Percentiles rank a stretch among this genome's conserved stretches.
Conservation (phyloP, 768 basidiomycete genomes). For the Glaciozyma martinii region DNA sequence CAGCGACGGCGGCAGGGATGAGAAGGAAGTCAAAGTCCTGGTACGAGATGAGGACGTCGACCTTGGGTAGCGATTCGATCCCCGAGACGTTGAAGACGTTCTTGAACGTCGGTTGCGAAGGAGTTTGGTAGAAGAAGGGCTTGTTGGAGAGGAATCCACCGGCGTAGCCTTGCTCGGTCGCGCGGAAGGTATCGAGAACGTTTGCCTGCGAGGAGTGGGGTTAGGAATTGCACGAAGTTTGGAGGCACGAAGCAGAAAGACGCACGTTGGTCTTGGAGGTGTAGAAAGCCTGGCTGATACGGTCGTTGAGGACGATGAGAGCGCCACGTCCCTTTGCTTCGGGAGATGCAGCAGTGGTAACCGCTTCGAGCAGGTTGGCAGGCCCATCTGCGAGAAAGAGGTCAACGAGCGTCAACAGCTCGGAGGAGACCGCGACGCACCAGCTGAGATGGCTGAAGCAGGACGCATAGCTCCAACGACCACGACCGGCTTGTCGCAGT, state of each 20-base stretch:
- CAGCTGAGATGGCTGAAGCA: slow-evolving; percentile 35
- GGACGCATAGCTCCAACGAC: slow-evolving; percentile 40
- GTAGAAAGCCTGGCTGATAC: slow-evolving; percentile 38
- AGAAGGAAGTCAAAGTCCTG: slow-evolving; percentile 12
- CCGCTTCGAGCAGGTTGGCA: slow-evolving; percentile 36
- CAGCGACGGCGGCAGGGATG: slow-evolving; percentile 12
- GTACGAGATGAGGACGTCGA: slow-evolving; percentile 10
- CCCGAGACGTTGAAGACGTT: slow-evolving; percentile 24
- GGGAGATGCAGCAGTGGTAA: slow-evolving; percentile 30
- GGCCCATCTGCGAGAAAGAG: slow-evolving; percentile 28
- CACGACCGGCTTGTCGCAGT: slow-evolving; percentile 37
- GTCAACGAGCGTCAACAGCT: neutral
- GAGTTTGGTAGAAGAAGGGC: slow-evolving; percentile 33
- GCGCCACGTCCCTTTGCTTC: slow-evolving; percentile 26
- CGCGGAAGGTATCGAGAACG: slow-evolving; percentile 38
- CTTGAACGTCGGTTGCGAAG: slow-evolving; percentile 35
- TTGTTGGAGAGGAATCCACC: slow-evolving; percentile 31
- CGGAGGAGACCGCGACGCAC: neutral
- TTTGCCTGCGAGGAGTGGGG: slow-evolving; percentile 1
- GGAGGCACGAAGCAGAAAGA: too few relatives aligned
- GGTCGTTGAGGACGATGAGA: slow-evolving; percentile 39
- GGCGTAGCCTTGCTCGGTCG: slow-evolving; percentile 38
- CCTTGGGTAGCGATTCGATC: slow-evolving; percentile 21
- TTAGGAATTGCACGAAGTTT: slow-evolving; percentile 9
- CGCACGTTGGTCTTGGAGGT: slow-evolving; percentile 35